Base-by-base conservation (phyloP, 1,284 basidiomycete species). In the Moesziomyces antarcticus region DNA sequence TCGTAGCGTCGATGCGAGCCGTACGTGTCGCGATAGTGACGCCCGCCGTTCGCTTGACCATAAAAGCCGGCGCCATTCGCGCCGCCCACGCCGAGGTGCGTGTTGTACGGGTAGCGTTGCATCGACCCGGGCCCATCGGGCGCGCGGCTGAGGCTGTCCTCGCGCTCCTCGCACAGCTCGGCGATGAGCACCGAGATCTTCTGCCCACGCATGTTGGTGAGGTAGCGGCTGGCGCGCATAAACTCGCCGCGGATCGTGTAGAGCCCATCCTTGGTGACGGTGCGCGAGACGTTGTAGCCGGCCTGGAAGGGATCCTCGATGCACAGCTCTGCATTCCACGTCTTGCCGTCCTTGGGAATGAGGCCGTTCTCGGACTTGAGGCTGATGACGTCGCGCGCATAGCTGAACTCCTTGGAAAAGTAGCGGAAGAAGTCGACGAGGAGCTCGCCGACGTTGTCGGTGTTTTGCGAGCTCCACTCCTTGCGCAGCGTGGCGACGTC, bases 231-330 rank as follows among this genome's bases (percentile, higher is more conserved):
- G 11, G 95, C 96, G 42, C 96, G 91, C 93, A 97, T 97, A 84
- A 98, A 97, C 86, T 98, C 96, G 51, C 96, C 96, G 10, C 96
- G 93, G 79, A 99, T 96, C 45, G 93, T 93, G 84, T 97, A 97
- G 52, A 98, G 87, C 1, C 96, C 96, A 82, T 99, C 96, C 82
- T 91, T 92, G 24, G 96, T 98, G 22, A 98, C 96, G 73, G 96
- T 98, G 70, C 96, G 89, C 3, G 94, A 91, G 46, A 99, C 96
- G 78, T 99, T 99, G 87, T 93, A 99, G 76, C 94, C 91, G 41
- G 88, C 89, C 85, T 98, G 95, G 83, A 99, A 99, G 1, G 96
- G 96, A 85, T 99, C 96, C 91, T 84, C 82, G 50, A 84, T 97
- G 70, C 60, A 71, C 33, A 61, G 65, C 81, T 97, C 94, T 80